Percentiles rank a stretch among this genome's conserved stretches.
Evolutionary conservation across 495 filamentous ascomycete species (phyloP).

Genomic region (Penicillium roqueforti): DNA sequence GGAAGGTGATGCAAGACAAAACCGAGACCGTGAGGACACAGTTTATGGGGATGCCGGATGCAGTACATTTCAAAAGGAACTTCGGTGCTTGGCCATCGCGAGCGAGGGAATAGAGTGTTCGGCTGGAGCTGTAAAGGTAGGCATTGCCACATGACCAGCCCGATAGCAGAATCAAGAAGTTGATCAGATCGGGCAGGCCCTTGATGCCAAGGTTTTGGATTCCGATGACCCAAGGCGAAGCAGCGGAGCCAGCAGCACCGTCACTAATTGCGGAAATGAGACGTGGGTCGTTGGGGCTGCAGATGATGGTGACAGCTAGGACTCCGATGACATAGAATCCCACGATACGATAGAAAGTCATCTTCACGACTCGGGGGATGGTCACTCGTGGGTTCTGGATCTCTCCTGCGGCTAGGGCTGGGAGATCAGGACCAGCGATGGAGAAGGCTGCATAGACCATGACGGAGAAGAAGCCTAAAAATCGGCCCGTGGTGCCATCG

Average conservation of each 20-base stretch:
- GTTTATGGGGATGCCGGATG: slow-evolving; percentile 55
- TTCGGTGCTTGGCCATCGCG: slow-evolving; percentile 60
- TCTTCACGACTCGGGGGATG: slow-evolving; percentile 72
- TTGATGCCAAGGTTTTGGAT: slow-evolving; percentile 56
- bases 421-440: slow-evolving; percentile 59
- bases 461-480: slow-evolving; percentile 41
- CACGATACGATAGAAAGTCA: slow-evolving; percentile 79
- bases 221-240: slow-evolving; percentile 55
- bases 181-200: slow-evolving; percentile 67
- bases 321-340: slow-evolving; percentile 68
- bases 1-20: slow-evolving; percentile 58
- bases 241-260: slow-evolving; percentile 38
- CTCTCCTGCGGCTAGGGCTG: slow-evolving; percentile 79
- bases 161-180: slow-evolving; percentile 63
- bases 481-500: slow-evolving; percentile 33
- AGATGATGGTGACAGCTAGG: slow-evolving; percentile 50
- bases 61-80: slow-evolving; percentile 29
- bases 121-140: slow-evolving; percentile 69
- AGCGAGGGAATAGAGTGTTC: slow-evolving; percentile 73
- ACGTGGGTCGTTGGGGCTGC: slow-evolving; percentile 42
- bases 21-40: slow-evolving; percentile 53
- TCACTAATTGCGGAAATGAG: slow-evolving; percentile 52
- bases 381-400: slow-evolving; percentile 68
- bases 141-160: slow-evolving; percentile 69
- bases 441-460: slow-evolving; percentile 45